Conservation (phyloP, 2,329 filamentous ascomycete species). For the Stylonectria norvegica region DNA sequence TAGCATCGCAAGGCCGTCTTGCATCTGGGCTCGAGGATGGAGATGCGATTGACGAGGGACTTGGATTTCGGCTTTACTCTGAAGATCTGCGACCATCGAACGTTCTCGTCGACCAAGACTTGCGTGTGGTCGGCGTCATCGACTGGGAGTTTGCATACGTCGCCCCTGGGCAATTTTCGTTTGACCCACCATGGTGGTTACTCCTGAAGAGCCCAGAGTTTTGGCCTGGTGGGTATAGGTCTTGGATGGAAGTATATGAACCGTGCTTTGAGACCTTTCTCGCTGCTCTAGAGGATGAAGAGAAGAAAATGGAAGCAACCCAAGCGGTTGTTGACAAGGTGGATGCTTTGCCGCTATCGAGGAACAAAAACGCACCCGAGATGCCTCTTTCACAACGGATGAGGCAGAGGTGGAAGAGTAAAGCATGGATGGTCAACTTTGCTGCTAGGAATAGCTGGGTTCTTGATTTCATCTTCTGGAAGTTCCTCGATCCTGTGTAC, state of each 20-base stretch:
- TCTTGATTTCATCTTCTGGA: conserved; percentile 38
- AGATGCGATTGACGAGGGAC: no score
- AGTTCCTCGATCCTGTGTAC: conserved; percentile 32
- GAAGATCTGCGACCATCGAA: conserved; percentile 31
- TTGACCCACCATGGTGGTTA: conserved; percentile 39
- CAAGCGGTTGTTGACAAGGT: neutral
- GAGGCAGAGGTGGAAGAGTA: conserved; percentile 35
- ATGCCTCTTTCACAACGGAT: conserved; percentile 30
- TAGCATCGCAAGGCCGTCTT: conserved; percentile 17
- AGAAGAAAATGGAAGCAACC: conserved; percentile 18
- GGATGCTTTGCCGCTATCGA: neutral
- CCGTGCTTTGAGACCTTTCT: conserved; percentile 33
- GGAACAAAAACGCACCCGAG: neutral
- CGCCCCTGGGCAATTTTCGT: conserved; percentile 32
- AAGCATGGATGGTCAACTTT: conserved; percentile 33
- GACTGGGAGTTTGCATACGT: conserved; percentile 42
- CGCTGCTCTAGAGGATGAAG: conserved; percentile 27
- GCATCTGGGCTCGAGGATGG: neutral
- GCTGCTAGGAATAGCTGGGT: conserved; percentile 37
- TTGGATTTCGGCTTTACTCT: conserved; percentile 19
- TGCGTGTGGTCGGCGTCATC: conserved; percentile 32
- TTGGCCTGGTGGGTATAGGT: conserved; percentile 29
- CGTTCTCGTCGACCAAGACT: conserved; percentile 26
- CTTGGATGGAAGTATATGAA: conserved; percentile 33
- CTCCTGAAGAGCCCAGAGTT: conserved; percentile 31